These are phyloP conservation scores for Lepidium aucheri DNA, from an alignment of 345 rosid species.

Conservation along the genomic window DNA sequence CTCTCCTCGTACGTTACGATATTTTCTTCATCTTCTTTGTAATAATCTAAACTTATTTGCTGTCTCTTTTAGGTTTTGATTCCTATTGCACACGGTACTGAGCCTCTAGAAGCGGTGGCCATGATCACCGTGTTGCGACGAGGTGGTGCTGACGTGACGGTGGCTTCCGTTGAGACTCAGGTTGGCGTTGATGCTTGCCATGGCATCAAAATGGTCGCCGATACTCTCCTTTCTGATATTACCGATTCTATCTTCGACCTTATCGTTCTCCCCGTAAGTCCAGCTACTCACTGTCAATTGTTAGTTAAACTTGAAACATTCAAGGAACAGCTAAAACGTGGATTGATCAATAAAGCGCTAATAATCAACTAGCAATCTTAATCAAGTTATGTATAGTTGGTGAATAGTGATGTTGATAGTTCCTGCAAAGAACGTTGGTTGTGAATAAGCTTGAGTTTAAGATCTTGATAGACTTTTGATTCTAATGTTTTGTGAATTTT, in stretches of 20 bases:
- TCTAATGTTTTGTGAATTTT: neutral
- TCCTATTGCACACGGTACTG: conserved; percentile 88
- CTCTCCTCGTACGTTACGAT: conserved; percentile 4
- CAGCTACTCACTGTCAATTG: neutral
- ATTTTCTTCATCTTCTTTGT: neutral
- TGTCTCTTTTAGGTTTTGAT: conserved; percentile 61
- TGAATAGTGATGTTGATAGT: neutral
- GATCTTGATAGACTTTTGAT: neutral
- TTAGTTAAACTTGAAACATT: neutral
- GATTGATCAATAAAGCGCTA: no score
- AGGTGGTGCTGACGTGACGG: conserved; percentile 80
- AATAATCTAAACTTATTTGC: neutral
- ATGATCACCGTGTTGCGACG: conserved; percentile 68
- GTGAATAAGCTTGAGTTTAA: no score
- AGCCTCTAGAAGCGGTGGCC: conserved; percentile 92
- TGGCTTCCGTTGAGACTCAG: conserved; percentile 64
- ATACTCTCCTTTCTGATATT: conserved; percentile 57
- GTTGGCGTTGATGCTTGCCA: conserved; percentile 65
- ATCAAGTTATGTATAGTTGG: no score
- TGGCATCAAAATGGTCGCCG: conserved; percentile 76
- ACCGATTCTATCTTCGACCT: conserved; percentile 53
- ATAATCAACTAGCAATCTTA: neutral
- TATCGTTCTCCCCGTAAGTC: conserved; percentile 62
- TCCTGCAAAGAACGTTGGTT: neutral
- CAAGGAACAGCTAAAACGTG: no score